phyloP scores from a whole-genome alignment of 371 early-diverging fungal species.

The Rhizopus sp. region DNA sequence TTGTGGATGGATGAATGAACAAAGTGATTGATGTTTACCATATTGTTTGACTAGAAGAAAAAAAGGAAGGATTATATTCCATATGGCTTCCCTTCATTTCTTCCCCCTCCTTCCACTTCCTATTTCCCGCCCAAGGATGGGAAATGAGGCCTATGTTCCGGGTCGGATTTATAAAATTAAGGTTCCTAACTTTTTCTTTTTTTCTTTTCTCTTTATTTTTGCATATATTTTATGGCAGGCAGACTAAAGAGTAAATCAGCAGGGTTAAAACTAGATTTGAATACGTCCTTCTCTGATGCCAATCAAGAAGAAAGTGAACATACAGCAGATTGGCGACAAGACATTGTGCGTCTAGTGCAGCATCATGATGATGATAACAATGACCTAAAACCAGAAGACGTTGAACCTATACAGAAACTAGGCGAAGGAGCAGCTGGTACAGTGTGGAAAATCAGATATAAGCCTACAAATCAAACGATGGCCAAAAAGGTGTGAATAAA shows the following conservation, averaged over 20 bases:
- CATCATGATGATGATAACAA: conserved; percentile 24
- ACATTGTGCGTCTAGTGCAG: conserved; percentile 38
- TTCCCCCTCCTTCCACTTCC: not conserved
- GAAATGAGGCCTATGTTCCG: not conserved
- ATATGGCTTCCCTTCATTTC: too few species aligned
- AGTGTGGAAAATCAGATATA: conserved; percentile 83
- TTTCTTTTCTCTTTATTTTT: conserved; percentile 8
- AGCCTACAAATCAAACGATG: conserved; percentile 80
- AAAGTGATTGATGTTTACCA: too few species aligned
- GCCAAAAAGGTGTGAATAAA: conserved; percentile 80
- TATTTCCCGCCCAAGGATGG: not conserved
- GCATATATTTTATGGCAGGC: conserved; percentile 26
- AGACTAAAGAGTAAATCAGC: conserved; percentile 33
- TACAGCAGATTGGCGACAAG: conserved; percentile 35
- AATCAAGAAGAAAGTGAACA: conserved; percentile 8
- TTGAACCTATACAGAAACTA: conserved; percentile 68
- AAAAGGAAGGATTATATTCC: too few species aligned
- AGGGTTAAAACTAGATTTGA: conserved; percentile 33
- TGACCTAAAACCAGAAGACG: conserved; percentile 56
- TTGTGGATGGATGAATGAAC: too few species aligned
- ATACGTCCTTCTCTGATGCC: conserved; percentile 25
- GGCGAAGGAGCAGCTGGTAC: conserved; percentile 95
- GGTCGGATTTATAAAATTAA: not conserved
- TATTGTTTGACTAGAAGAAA: too few species aligned
- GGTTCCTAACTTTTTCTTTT: not conserved